phyloP scores from a whole-genome alignment of 2,329 filamentous ascomycete genomes.

The Trichoderma sp. region DNA sequence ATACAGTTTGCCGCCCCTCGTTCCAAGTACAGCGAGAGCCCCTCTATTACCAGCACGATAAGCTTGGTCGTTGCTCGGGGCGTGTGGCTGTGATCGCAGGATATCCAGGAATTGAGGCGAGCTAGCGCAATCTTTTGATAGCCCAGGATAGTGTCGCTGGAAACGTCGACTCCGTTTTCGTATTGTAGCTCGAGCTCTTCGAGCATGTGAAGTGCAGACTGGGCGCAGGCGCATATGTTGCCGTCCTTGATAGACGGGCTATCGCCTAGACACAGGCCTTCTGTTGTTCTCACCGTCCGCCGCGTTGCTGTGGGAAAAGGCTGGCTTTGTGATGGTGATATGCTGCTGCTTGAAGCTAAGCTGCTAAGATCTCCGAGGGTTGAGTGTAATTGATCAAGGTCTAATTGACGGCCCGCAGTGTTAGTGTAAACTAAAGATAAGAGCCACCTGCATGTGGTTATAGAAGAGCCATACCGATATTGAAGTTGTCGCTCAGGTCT shows the following conservation, averaged over 20 bases:
- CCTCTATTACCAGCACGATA: conserved; percentile 18
- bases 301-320: neutral
- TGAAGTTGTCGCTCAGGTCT: conserved; percentile 3
- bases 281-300: neutral
- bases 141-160: neutral
- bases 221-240: conserved; percentile 3
- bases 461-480: conserved; percentile 2
- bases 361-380: conserved; percentile 9
- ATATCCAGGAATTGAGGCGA: conserved; percentile 4
- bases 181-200: conserved; percentile 15
- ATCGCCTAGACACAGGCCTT: neutral
- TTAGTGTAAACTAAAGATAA: neutral
- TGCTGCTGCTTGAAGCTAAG: conserved; percentile 8
- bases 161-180: neutral
- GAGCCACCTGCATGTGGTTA: no score
- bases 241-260: conserved; percentile 6
- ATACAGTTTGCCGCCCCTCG: conserved; percentile 6
- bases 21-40: conserved; percentile 8
- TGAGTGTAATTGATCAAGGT: conserved; percentile 11
- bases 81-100: conserved; percentile 14
- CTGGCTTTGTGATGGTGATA: neutral
- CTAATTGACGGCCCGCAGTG: neutral
- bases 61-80: conserved; percentile 14
- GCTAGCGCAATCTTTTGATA: conserved; percentile 19
- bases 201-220: conserved; percentile 16